Conservation (phyloP, 2,329 filamentous ascomycete species). For the Arthrobotrys entomopaga region DNA sequence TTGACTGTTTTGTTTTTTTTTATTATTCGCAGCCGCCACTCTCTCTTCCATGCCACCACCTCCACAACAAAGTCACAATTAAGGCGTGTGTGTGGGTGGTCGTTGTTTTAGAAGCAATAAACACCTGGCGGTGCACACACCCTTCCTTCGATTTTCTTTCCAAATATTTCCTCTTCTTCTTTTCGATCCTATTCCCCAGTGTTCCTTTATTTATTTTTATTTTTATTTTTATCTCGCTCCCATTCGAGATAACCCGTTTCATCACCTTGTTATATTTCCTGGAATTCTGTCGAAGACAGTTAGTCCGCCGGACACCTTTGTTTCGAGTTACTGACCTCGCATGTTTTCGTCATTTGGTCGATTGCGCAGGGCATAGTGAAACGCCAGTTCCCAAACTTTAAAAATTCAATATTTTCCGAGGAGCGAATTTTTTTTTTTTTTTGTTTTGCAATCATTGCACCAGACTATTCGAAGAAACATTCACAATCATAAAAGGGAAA, state of each 20-base stretch:
- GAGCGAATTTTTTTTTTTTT: no score
- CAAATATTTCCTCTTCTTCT: constrained; percentile 44
- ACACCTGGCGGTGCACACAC: constrained; percentile 54
- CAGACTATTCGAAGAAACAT: constrained; percentile 17
- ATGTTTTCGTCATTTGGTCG: constrained; percentile 55
- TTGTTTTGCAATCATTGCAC: constrained; percentile 45
- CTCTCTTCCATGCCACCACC: constrained; percentile 51
- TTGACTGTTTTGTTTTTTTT: constrained; percentile 4
- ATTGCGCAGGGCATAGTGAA: constrained; percentile 54
- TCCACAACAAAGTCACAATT: constrained; percentile 32
- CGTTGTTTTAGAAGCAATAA: constrained; percentile 35
- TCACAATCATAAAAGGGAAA: constrained; percentile 33
- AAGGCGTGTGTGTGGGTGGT: constrained; percentile 21
- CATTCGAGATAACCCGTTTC: constrained; percentile 23
- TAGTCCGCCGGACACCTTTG: constrained; percentile 40
- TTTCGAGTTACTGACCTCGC: constrained; percentile 53
- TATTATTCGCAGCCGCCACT: constrained; percentile 45
- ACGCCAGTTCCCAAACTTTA: constrained; percentile 45
- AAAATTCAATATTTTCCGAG: constrained; percentile 52
- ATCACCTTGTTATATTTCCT: constrained; percentile 21
- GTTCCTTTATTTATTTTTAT: constrained; percentile 34
- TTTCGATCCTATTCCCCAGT: constrained; percentile 4
- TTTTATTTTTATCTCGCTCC: constrained; percentile 5
- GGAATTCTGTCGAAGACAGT: constrained; percentile 27
- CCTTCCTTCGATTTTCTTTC: constrained; percentile 18